Evolutionary conservation across 2,329 filamentous ascomycete species (phyloP).

Genomic region (Bipolaris oryzae): DNA sequence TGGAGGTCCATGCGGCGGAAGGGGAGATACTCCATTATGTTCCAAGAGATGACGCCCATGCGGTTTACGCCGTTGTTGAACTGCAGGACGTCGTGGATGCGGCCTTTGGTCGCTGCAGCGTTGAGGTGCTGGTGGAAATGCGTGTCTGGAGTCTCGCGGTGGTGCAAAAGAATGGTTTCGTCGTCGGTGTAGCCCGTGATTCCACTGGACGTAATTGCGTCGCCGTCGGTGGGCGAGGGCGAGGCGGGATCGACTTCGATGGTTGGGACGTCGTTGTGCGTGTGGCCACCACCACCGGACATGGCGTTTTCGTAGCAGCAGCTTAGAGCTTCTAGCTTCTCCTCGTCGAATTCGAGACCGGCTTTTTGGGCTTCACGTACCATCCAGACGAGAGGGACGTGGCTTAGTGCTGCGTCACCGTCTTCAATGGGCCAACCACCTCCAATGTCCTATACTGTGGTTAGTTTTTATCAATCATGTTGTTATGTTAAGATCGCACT

Average conservation of each 20-base stretch:
- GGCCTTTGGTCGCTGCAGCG: constrained; percentile 58
- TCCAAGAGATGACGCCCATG: constrained; percentile 70
- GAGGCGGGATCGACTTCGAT: constrained; percentile 44
- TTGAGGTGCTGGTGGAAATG: constrained; percentile 65
- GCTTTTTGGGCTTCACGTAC: constrained; percentile 68
- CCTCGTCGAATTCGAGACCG: constrained; percentile 71
- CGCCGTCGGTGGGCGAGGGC: constrained; percentile 14
- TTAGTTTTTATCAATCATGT: constrained; percentile 12
- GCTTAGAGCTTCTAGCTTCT: constrained; percentile 70
- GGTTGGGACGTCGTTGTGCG: constrained; percentile 29
- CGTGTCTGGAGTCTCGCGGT: constrained; percentile 29
- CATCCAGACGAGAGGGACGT: constrained; percentile 74
- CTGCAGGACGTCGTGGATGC: constrained; percentile 73
- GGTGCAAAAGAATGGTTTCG: constrained; percentile 22
- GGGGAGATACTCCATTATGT: constrained; percentile 79
- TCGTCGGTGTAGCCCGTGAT: constrained; percentile 20
- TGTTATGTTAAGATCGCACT: constrained; percentile 9
- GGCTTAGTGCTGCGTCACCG: constrained; percentile 66
- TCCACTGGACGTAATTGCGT: background rate
- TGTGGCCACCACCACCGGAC: background rate
- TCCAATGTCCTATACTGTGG: constrained; percentile 64
- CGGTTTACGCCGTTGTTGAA: constrained; percentile 65
- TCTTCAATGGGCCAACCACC: constrained; percentile 71
- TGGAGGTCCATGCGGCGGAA: constrained; percentile 82
- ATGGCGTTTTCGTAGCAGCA: constrained; percentile 59